Evolutionary conservation across 768 basidiomycete species (phyloP).

Genomic region (Leccinum barrowsii): DNA sequence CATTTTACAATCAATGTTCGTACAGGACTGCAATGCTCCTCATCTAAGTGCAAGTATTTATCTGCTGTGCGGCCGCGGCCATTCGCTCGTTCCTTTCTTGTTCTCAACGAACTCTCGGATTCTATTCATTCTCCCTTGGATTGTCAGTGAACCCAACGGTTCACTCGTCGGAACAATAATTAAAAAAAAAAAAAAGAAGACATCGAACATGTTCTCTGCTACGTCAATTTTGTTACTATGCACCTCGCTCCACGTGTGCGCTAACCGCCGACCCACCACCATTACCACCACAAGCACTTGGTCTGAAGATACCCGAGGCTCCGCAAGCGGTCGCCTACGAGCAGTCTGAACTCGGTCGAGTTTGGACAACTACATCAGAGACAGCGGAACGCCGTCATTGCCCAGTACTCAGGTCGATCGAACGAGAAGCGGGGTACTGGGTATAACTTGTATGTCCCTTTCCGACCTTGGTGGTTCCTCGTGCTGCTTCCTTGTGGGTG

Average conservation of each 20-base stretch:
- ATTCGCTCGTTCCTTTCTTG: no score
- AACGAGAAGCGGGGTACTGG: constrained; percentile 43
- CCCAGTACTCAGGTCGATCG: constrained; percentile 44
- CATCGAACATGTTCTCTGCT: constrained; percentile 7
- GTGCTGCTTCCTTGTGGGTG: background rate
- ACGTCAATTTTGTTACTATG: constrained; percentile 12
- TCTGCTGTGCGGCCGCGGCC: no score
- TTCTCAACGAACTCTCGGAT: no score
- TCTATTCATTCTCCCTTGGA: no score
- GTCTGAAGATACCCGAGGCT: constrained; percentile 19
- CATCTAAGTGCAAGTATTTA: no score
- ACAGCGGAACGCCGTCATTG: constrained; percentile 39
- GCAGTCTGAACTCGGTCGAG: constrained; percentile 1
- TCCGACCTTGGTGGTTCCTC: background rate
- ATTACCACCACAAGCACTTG: background rate
- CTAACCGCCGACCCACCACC: constrained; percentile 4
- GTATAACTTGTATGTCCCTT: constrained; percentile 46
- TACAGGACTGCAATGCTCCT: no score
- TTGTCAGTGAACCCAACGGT: no score
- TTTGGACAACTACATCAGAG: constrained; percentile 24
- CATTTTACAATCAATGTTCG: no score
- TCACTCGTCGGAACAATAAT: background rate
- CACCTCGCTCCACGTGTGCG: constrained; percentile 2
- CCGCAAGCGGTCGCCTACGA: constrained; percentile 11
- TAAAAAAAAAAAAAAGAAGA: constrained; percentile 6